Percentiles rank a stretch among this genome's conserved stretches.
phyloP scores from a whole-genome alignment of 23 red algal genomes.

The Gracilaria gracilis region DNA sequence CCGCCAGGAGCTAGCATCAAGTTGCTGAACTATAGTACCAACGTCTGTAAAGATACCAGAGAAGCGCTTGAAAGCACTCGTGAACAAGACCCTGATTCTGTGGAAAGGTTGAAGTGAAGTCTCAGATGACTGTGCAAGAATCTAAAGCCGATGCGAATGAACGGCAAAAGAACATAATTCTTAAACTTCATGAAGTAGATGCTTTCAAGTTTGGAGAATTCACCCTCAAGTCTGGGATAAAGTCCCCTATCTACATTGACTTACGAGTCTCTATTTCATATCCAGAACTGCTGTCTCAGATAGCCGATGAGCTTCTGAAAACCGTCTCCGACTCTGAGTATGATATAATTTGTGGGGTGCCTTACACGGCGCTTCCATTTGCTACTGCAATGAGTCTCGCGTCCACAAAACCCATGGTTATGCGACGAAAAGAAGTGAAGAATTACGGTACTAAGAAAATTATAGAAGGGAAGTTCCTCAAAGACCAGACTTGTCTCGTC shows the following conservation, averaged over 20 bases:
- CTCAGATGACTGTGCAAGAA: slow-evolving; percentile 7
- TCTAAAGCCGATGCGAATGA: neutral
- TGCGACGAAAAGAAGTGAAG: slow-evolving; percentile 95
- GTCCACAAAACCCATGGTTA: slow-evolving; percentile 76
- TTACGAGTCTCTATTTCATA: slow-evolving; percentile 89
- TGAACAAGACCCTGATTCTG: neutral
- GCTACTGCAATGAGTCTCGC: slow-evolving; percentile 86
- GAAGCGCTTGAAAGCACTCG: too few species aligned
- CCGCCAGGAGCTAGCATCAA: too few species aligned
- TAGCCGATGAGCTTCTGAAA: slow-evolving; percentile 53
- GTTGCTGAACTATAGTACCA: too few species aligned
- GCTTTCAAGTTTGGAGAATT: slow-evolving; percentile 96
- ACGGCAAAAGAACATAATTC: slow-evolving; percentile 36
- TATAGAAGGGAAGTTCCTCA: slow-evolving; percentile 79
- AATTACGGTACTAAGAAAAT: slow-evolving; percentile 87
- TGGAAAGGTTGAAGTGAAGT: neutral
- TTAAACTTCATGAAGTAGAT: slow-evolving; percentile 77
- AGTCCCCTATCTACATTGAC: slow-evolving; percentile 96
- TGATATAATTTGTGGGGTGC: slow-evolving; percentile 93
- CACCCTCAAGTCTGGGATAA: slow-evolving; percentile 93
- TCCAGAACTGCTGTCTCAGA: slow-evolving; percentile 61
- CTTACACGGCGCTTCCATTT: slow-evolving; percentile 99
- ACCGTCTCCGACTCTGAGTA: slow-evolving; percentile 8
- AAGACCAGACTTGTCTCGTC: slow-evolving; percentile 66
- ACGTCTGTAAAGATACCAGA: neutral